phyloP scores from a whole-genome alignment of 768 basidiomycete species.

The Trametes sanguinea region DNA sequence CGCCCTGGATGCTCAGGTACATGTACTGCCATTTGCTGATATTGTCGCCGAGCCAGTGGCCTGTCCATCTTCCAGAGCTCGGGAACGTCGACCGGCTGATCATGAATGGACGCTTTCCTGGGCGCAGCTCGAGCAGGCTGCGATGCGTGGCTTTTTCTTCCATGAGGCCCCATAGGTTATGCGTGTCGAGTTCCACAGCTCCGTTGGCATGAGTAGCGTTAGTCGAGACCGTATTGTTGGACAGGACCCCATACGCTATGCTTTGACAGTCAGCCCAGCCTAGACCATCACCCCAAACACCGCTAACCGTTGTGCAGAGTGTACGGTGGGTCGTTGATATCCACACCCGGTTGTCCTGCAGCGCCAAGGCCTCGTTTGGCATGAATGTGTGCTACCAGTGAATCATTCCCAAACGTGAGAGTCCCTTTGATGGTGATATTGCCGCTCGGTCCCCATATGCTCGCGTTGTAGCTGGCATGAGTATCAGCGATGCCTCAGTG shows the following conservation, averaged over 20 bases:
- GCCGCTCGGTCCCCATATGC: constrained; percentile 65
- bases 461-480: constrained; percentile 55
- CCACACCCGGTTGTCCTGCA: constrained; percentile 45
- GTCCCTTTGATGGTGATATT: constrained; percentile 74
- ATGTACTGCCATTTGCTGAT: constrained; percentile 75
- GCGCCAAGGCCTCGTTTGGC: constrained; percentile 52
- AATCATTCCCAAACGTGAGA: constrained; percentile 48
- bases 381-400: constrained; percentile 19
- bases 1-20: constrained; percentile 68
- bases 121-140: constrained; percentile 53
- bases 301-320: constrained; percentile 68
- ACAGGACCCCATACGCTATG: constrained; percentile 52
- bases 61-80: constrained; percentile 68
- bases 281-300: background rate
- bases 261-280: constrained; percentile 1
- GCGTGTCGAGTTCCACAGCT: constrained; percentile 62
- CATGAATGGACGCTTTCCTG: constrained; percentile 68
- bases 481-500: background rate
- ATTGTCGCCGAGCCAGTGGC: constrained; percentile 83
- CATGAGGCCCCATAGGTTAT: constrained; percentile 74
- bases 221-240: constrained; percentile 58
- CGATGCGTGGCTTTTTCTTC: constrained; percentile 66
- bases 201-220: constrained; percentile 73
- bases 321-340: constrained; percentile 64
- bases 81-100: constrained; percentile 73